phyloP scores from a whole-genome alignment of 202 grass and related monocot species.

The Panicum virgatum region DNA sequence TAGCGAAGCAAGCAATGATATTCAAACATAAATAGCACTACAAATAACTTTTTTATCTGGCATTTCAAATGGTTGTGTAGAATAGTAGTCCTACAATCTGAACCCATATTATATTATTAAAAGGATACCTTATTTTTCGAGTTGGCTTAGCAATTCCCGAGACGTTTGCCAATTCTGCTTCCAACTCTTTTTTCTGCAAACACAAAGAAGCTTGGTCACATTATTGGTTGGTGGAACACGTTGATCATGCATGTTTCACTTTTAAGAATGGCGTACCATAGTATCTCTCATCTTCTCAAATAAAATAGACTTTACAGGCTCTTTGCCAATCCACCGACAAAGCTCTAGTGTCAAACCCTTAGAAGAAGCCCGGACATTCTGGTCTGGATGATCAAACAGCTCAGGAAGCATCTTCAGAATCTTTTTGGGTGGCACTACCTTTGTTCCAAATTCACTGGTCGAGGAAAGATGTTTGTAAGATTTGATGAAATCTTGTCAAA shows the following conservation, averaged over 20 bases:
- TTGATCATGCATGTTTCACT: background rate
- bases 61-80: background rate
- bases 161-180: slow-evolving; percentile 89
- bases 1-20: background rate
- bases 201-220: slow-evolving; percentile 33
- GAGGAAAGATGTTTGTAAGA: slow-evolving; percentile 7
- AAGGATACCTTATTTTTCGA: slow-evolving; percentile 92
- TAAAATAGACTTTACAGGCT: slow-evolving; percentile 94
- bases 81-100: slow-evolving; percentile 9
- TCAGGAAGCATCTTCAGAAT: slow-evolving; percentile 99
- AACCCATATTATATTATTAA: background rate
- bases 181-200: slow-evolving; percentile 98
- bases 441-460: slow-evolving; percentile 86
- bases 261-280: slow-evolving; percentile 64
- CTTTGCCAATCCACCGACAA: slow-evolving; percentile 97
- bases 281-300: slow-evolving; percentile 99
- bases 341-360: slow-evolving; percentile 97
- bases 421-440: slow-evolving; percentile 90
- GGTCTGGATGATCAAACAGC: slow-evolving; percentile 96
- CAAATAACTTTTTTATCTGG: background rate
- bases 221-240: background rate
- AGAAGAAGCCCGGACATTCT: slow-evolving; percentile 94
- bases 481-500: background rate
- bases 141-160: slow-evolving; percentile 77
- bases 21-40: background rate